Conservation (phyloP, 192 early-diverging fungal species). For the Nowakowskiella sp. region DNA sequence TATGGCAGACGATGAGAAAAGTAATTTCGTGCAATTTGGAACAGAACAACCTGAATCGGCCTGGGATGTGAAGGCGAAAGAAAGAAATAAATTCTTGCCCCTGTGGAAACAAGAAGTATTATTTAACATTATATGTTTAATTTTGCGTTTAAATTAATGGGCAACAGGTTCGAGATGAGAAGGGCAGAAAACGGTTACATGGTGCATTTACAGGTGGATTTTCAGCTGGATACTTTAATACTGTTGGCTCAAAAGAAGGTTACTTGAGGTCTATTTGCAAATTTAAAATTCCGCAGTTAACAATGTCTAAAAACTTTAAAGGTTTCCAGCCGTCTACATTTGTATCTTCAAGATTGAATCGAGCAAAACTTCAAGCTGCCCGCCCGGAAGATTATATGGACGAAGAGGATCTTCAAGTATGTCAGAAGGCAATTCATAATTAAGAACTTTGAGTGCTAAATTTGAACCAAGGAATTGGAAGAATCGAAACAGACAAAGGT, state of each 20-base stretch:
- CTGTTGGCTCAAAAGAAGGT: constrained; percentile 94
- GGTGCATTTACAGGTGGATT: constrained; percentile 94
- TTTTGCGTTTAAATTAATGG: background rate
- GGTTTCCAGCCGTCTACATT: constrained; percentile 74
- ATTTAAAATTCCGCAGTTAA: background rate
- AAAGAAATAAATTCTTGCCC: constrained; percentile 40
- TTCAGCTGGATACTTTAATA: constrained; percentile 89
- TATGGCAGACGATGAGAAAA: too few species aligned
- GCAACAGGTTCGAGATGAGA: constrained; percentile 32
- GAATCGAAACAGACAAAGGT: constrained; percentile 22
- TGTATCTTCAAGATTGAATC: constrained; percentile 63
- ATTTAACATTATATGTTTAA: constrained; percentile 1
- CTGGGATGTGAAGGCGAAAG: constrained; percentile 31
- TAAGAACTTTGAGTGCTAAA: background rate
- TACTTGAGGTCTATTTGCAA: constrained; percentile 12
- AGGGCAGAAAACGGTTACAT: constrained; percentile 74
- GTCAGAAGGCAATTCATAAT: background rate
- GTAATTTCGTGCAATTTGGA: too few species aligned
- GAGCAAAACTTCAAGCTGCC: constrained; percentile 32
- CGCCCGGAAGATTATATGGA: constrained; percentile 92
- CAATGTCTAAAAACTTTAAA: constrained; percentile 14
- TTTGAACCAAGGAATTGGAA: constrained; percentile 41
- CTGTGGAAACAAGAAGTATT: constrained; percentile 40
- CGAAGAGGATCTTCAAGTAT: constrained; percentile 79
- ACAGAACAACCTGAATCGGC: constrained; percentile 32